Evolutionary conservation across 805 yeast genomes (phyloP), one percentile per base, ranked within the genome.

Genomic region (Ogataea pilisensis): DNA sequence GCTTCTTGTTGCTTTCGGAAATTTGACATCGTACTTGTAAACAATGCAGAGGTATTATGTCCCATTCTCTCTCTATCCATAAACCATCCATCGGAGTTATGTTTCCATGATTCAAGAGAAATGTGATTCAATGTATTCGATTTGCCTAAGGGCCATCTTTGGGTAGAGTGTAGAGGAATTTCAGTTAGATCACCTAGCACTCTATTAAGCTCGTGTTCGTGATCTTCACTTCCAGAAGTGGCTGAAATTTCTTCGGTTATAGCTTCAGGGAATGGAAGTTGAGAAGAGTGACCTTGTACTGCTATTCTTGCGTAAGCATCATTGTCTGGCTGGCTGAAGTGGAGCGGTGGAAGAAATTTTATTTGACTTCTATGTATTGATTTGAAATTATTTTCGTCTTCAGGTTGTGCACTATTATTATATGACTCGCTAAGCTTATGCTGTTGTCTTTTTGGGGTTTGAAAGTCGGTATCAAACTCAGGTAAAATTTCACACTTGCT

Each of bases 81-180:
- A 13, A 46, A 21, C 63, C 63, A 58, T 2, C 29, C 34, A 6
- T 36, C 42, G 1, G 54, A 43, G 31, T 57, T 51, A 11, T 47
- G 36, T 13, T 57, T 49, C 63, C 63, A 58, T 3, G 55, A 33
- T n/a, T 58, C 62, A n/a, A 56, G 42, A 11, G 61, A 55, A 8
- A 58, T 51, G 34, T 54, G 55, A 31, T 48, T 47, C 24, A 53
- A 12, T 8, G 46, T 47, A 12, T n/a, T 24, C 3, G 36, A 26
- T 1, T 14, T 16, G 3, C 19, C 16, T 1, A 37, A 22, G 1
- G 49, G 48, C 60, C 59, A 55, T n/a, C 38, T 37, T 5, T 36
- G 38, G 8, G 31, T 21, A 7, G 46, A 32, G 22, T 46, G 44
- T 12, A 34, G 42, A 12, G 62, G 62, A n/a, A 57, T 48, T 34